Percentiles rank a stretch among this genome's conserved stretches.
Evolutionary conservation across 2,329 filamentous ascomycete genomes (phyloP).

Genomic region (Chaetomium globosum): DNA sequence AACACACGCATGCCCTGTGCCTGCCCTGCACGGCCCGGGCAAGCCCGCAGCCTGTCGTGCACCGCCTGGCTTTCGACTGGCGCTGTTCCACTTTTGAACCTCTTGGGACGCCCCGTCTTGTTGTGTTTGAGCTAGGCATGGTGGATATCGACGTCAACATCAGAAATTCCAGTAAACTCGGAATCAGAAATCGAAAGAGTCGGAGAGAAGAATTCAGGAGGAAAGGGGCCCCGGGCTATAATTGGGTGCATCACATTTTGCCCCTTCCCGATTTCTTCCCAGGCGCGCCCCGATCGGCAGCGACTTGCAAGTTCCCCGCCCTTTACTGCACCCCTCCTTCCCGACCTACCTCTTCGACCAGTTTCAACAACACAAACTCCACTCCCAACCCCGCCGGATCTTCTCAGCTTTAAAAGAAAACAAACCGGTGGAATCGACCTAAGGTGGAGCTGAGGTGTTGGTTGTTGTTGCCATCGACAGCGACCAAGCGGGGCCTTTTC

Average conservation of each 20-base stretch:
- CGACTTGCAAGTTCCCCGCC: constrained; percentile 9
- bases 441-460: constrained; percentile 16
- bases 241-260: not conserved
- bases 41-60: constrained; percentile 27
- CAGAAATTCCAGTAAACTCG: too few relatives aligned
- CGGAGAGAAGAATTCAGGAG: not conserved
- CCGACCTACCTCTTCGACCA: not conserved
- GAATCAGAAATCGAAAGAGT: not conserved
- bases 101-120: constrained; percentile 9
- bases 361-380: constrained; percentile 15
- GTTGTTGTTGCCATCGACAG: constrained; percentile 12
- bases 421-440: constrained; percentile 4
- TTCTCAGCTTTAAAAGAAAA: not conserved
- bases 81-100: constrained; percentile 20
- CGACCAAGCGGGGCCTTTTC: not conserved
- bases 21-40: constrained; percentile 24
- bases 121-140: not conserved
- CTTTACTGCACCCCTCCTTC: constrained; percentile 16
- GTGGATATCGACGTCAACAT: constrained; percentile 3
- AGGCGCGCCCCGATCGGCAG: constrained; percentile 12
- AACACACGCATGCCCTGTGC: constrained; percentile 14
- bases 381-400: constrained; percentile 14
- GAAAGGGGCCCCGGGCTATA: not conserved
- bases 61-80: constrained; percentile 10
- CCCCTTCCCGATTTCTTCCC: constrained; percentile 5